Base-by-base conservation (phyloP, 2,329 filamentous ascomycete genomes). In the Onygena corvina region DNA sequence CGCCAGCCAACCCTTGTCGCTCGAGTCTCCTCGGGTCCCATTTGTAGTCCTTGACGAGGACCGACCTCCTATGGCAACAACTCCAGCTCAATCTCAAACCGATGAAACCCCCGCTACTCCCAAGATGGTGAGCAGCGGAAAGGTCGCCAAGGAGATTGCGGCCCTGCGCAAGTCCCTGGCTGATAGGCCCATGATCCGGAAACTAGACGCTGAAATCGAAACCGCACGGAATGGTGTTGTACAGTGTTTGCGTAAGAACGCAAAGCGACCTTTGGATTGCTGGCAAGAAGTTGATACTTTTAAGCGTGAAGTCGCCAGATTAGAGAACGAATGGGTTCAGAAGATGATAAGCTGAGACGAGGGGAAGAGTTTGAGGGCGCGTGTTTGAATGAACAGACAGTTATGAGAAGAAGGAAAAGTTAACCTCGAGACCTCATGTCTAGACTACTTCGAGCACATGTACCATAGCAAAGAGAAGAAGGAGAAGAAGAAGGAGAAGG, bases 251-350 rank as follows among this genome's bases (percentile, higher is more conserved):
- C 75, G 84, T 54, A 76, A 83, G 61, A 83, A 95, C 66, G 89
- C 95, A 68, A 76, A 87, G 56, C 77, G 87, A 66, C 89, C 90
- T 64, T 72, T 95, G 63, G 86, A 95, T 72, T 96, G 90, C 76
- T 95, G 86, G 84, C 77, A 81, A 68, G 88, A 95, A 76, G 87
- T 95, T 20, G 84, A 93, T 71, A 75, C 74, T 16, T 96, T 96
- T 68, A 94, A 89, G 78, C 76, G 77, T 60, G 86, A 94, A 74
- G 89, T 96, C 46, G 80, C 84, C 58, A 80, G 79, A 71, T 67
- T 95, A 68, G 90, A 95, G 77, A 83, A 80, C 69, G 75, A 75
- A 21, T 96, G 93, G 79, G 86, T 95, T 30, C 83, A 93, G 63
- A 86, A 82, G 71, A 80, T 93, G 59, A 64, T 70, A 50, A 66